A percentile compares a stretch with the other conserved stretches of the same genome.
These are phyloP conservation scores for Xylona heveae DNA, from an alignment of 495 filamentous ascomycete genomes.

Conservation along the genomic window DNA sequence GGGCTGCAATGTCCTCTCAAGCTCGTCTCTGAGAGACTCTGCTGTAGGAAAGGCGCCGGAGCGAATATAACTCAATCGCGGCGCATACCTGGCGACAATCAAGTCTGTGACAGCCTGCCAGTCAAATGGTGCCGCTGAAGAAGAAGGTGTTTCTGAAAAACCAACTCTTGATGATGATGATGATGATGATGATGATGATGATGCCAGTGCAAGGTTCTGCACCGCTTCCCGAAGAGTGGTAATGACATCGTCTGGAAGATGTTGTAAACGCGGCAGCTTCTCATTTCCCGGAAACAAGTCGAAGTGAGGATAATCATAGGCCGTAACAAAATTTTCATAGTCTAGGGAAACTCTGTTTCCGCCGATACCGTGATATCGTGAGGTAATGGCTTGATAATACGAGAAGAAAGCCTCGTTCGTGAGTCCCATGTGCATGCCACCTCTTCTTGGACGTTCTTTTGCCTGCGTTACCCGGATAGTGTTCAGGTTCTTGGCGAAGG, in stretches of 20 bases:
- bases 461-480: slow-evolving; percentile 5
- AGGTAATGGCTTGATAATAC: slow-evolving; percentile 17
- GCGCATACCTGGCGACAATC: slow-evolving; percentile 34
- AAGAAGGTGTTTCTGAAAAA: slow-evolving; percentile 9
- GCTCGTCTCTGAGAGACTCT: slow-evolving; percentile 18
- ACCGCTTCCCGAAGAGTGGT: slow-evolving; percentile 18
- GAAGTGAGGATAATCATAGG: slow-evolving; percentile 28
- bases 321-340: slow-evolving; percentile 38
- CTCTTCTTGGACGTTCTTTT: neutral
- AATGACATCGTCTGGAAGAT: slow-evolving; percentile 17
- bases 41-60: slow-evolving; percentile 16
- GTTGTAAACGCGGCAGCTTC: slow-evolving; percentile 24
- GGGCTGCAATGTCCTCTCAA: slow-evolving; percentile 23
- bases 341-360: slow-evolving; percentile 30
- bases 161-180: slow-evolving; percentile 14
- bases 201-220: too few relatives aligned
- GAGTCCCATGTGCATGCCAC: neutral
- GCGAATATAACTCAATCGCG: slow-evolving; percentile 26
- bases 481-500: slow-evolving; percentile 20
- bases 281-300: slow-evolving; percentile 23
- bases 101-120: slow-evolving; percentile 43
- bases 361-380: slow-evolving; percentile 38
- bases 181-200: too few relatives aligned
- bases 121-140: slow-evolving; percentile 15
- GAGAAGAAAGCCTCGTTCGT: neutral